A percentile compares a stretch with the other conserved stretches of the same genome.
phyloP scores from a whole-genome alignment of 768 basidiomycete species.

The Tricholoma flavovirens region DNA sequence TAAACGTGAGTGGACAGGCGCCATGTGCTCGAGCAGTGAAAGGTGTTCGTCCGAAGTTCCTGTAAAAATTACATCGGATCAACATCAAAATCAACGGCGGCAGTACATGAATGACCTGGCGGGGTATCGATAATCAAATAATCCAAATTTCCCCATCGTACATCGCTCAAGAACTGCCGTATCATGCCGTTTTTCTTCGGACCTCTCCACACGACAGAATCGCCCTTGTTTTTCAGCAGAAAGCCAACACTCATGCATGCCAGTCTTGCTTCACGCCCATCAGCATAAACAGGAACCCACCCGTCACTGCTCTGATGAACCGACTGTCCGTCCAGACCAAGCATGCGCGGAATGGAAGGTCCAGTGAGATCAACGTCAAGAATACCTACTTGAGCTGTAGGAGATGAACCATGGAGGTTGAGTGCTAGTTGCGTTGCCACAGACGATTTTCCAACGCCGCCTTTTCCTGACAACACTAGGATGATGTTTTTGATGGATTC shows the following conservation, averaged over 20 bases:
- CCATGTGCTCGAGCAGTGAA: conserved; percentile 89
- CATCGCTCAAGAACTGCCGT: conserved; percentile 88
- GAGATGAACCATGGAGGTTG: conserved; percentile 67
- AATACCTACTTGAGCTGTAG: conserved; percentile 72
- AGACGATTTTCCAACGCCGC: conserved; percentile 98
- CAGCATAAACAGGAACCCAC: conserved; percentile 98
- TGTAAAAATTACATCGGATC: conserved; percentile 27
- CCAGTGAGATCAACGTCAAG: conserved; percentile 93
- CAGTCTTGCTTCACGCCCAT: conserved; percentile 66
- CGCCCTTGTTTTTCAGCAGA: conserved; percentile 80
- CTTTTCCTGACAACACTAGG: conserved; percentile 93
- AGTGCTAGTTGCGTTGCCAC: conserved; percentile 89
- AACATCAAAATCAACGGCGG: conserved; percentile 11
- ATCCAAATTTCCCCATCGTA: conserved; percentile 92
- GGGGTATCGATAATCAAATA: conserved; percentile 94
- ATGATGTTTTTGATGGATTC: conserved; percentile 76
- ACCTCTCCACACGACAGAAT: conserved; percentile 96
- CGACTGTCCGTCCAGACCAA: conserved; percentile 79
- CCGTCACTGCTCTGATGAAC: conserved; percentile 94
- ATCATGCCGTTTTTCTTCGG: conserved; percentile 99
- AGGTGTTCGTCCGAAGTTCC: conserved; percentile 99
- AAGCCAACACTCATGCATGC: conserved; percentile 98
- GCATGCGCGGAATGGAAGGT: conserved; percentile 92
- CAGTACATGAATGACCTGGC: conserved; percentile 55
- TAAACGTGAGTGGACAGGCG: conserved; percentile 72